Evolutionary conservation across 1,284 basidiomycete species (phyloP).

Genomic region (Pascua sp.): DNA sequence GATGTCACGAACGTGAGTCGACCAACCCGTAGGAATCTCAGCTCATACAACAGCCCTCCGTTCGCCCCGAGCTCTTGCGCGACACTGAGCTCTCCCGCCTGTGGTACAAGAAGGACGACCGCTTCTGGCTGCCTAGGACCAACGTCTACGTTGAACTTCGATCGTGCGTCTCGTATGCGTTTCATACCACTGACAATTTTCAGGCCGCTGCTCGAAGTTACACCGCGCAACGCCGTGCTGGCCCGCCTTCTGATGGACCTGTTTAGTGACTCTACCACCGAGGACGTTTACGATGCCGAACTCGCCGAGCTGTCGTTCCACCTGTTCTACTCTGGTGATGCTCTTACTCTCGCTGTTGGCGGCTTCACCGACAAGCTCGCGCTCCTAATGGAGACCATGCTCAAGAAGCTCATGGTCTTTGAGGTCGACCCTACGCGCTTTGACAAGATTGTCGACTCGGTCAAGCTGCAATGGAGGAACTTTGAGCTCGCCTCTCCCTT

Average conservation of each 20-base stretch:
- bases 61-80: slow-evolving; percentile 69
- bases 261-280: slow-evolving; percentile 81
- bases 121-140: slow-evolving; percentile 89
- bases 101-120: slow-evolving; percentile 96
- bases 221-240: slow-evolving; percentile 45
- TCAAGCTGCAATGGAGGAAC: slow-evolving; percentile 66
- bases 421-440: slow-evolving; percentile 70
- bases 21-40: neutral
- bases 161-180: slow-evolving; percentile 19
- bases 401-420: slow-evolving; percentile 68
- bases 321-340: slow-evolving; percentile 64
- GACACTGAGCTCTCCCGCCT: slow-evolving; percentile 68
- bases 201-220: slow-evolving; percentile 46
- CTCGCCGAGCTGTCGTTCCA: slow-evolving; percentile 83
- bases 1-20: slow-evolving; percentile 59
- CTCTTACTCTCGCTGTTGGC: slow-evolving; percentile 65
- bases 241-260: slow-evolving; percentile 71
- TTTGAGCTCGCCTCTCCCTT: slow-evolving; percentile 83
- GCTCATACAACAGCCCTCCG: slow-evolving; percentile 56
- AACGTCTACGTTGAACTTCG: slow-evolving; percentile 44
- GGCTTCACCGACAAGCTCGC: slow-evolving; percentile 96
- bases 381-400: slow-evolving; percentile 69
- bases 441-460: slow-evolving; percentile 80
- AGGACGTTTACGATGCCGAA: slow-evolving; percentile 90
- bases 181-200: neutral